Evolutionary conservation across 108 stramenopile genomes (phyloP).

Genomic region (Conticribra weissflogii): DNA sequence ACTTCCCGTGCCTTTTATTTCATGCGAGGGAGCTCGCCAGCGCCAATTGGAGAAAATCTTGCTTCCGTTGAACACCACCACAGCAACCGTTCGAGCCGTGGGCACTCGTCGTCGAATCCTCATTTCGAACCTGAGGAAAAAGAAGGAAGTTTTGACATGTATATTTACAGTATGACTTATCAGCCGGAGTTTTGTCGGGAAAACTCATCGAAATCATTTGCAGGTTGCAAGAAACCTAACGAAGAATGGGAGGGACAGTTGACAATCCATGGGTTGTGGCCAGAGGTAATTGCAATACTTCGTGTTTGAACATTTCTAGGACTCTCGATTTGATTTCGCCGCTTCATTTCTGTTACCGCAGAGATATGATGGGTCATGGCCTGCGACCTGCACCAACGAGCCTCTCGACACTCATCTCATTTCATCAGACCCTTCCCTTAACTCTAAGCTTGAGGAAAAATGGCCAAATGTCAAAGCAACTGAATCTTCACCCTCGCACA

Average conservation of each 20-base stretch:
- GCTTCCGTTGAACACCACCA: background rate
- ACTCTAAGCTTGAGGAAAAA: slow-evolving; percentile 18
- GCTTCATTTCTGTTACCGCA: slow-evolving; percentile 4
- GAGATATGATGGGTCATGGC: slow-evolving; percentile 50
- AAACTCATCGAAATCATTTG: slow-evolving; percentile 20
- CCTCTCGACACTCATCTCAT: slow-evolving; percentile 12
- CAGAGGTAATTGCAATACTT: slow-evolving; percentile 13
- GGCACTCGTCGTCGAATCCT: background rate
- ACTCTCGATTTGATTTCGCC: background rate
- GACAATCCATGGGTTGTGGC: slow-evolving; percentile 63
- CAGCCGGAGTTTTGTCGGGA: slow-evolving; percentile 56
- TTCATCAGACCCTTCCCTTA: slow-evolving; percentile 5
- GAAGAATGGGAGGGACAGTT: slow-evolving; percentile 41
- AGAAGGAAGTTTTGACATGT: slow-evolving; percentile 19
- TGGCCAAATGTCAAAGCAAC: slow-evolving; percentile 56
- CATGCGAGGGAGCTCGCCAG: background rate
- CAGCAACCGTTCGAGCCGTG: background rate
- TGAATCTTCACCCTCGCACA: slow-evolving; percentile 9
- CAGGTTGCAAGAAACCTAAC: slow-evolving; percentile 41
- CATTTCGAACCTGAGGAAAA: background rate
- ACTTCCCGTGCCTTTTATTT: background rate
- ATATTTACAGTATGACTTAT: slow-evolving; percentile 52
- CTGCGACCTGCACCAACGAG: slow-evolving; percentile 47
- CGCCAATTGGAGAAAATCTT: background rate
- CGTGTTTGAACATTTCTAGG: too few species aligned